phyloP scores from a whole-genome alignment of 148 eudicot genomes.

The Rhododendron ovatum region DNA sequence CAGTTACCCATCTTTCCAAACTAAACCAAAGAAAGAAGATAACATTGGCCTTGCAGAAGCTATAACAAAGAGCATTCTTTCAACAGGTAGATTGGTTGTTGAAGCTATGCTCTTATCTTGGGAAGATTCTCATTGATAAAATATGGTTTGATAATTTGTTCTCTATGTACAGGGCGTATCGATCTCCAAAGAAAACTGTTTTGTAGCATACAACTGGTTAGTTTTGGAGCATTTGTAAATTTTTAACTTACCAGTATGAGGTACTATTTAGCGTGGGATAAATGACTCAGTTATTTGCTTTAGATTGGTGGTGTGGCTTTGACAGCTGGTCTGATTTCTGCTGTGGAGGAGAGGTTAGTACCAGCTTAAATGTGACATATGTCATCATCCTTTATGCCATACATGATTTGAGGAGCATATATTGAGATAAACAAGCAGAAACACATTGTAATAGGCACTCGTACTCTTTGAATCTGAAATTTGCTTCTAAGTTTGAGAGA shows the following conservation, averaged over 20 bases:
- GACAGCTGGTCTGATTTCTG: slow-evolving; percentile 78
- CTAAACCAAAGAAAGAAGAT: slow-evolving; percentile 70
- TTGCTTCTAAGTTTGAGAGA: background rate
- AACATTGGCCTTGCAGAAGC: slow-evolving; percentile 96
- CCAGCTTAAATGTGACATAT: background rate
- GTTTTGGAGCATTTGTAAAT: slow-evolving; percentile 16
- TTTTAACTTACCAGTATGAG: background rate
- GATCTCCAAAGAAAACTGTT: slow-evolving; percentile 92
- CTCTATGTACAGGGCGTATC: slow-evolving; percentile 61
- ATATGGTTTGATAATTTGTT: slow-evolving; percentile 7
- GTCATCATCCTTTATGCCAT: background rate
- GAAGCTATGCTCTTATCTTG: background rate
- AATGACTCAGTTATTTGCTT: slow-evolving; percentile 23
- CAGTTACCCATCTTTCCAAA: slow-evolving; percentile 53
- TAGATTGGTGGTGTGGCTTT: slow-evolving; percentile 89
- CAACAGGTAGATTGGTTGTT: slow-evolving; percentile 49
- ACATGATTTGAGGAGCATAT: background rate
- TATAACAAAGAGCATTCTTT: slow-evolving; percentile 89
- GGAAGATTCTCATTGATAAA: slow-evolving; percentile 3
- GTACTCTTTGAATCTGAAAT: background rate
- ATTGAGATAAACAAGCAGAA: background rate
- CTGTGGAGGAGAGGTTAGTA: slow-evolving; percentile 88
- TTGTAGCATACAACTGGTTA: slow-evolving; percentile 96
- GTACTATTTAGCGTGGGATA: background rate
- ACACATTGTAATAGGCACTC: background rate